Conservation (phyloP, 2,329 filamentous ascomycete genomes). For the Stenocarpella maydis region DNA sequence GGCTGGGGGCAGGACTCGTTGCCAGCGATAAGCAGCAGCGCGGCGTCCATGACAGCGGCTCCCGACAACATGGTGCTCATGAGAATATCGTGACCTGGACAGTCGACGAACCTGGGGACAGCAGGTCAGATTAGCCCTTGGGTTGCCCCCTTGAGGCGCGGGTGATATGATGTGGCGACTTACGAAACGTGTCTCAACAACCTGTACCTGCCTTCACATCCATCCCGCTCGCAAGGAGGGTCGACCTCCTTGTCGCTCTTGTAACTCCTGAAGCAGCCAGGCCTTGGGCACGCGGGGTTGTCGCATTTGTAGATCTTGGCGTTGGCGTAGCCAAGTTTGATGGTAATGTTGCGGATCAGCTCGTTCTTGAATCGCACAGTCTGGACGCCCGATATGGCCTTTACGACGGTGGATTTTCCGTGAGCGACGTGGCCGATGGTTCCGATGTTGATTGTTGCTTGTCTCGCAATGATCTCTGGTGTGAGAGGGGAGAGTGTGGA, state of each 20-base stretch:
- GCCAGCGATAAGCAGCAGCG: constrained; percentile 92
- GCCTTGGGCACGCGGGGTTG: constrained; percentile 87
- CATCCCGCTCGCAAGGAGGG: constrained; percentile 92
- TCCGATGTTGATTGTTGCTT: constrained; percentile 99
- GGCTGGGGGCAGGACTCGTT: constrained; percentile 99
- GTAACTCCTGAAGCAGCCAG: constrained; percentile 95
- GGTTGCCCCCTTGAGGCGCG: constrained; percentile 9
- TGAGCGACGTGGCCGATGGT: constrained; percentile 99
- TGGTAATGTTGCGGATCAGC: constrained; percentile 98
- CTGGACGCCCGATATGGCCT: constrained; percentile 98
- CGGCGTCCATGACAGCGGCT: constrained; percentile 99
- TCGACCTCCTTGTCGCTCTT: constrained; percentile 99
- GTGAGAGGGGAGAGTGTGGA: constrained; percentile 83
- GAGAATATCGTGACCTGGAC: constrained; percentile 99
- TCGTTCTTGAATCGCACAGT: constrained; percentile 99
- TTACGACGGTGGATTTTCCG: constrained; percentile 98
- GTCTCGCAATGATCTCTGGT: constrained; percentile 95
- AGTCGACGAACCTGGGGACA: constrained; percentile 86
- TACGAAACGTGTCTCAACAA: constrained; percentile 92
- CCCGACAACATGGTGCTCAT: constrained; percentile 99
- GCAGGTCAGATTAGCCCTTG: constrained; percentile 39
- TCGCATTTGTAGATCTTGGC: constrained; percentile 99
- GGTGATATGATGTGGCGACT: constrained; percentile 49
- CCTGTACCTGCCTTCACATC: constrained; percentile 86
- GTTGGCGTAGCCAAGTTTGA: constrained; percentile 99